A percentile compares a stretch with the other conserved stretches of the same genome.
Evolutionary conservation across 495 filamentous ascomycete species (phyloP).

Genomic region (Penicillium fimorum): DNA sequence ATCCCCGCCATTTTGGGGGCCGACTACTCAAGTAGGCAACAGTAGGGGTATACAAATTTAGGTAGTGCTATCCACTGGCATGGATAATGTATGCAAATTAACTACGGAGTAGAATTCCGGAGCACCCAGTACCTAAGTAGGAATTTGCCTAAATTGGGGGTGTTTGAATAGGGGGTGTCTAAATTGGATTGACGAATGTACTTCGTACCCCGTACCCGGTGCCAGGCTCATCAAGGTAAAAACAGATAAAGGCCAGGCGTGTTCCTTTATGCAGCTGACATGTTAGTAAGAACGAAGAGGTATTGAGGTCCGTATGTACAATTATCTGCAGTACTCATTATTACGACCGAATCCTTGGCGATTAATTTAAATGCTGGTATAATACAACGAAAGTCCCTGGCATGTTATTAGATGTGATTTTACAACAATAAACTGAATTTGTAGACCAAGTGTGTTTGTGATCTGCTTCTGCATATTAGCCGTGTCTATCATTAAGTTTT

Average conservation of each 20-base stretch:
- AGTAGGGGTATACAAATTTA: not conserved
- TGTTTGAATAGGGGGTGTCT: constrained; percentile 11
- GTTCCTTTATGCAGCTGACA: constrained; percentile 1
- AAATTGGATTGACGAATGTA: constrained; percentile 20
- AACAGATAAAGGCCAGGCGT: constrained; percentile 2
- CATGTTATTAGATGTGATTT: constrained; percentile 13
- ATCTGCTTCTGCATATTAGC: constrained; percentile 19
- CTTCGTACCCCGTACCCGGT: constrained; percentile 3
- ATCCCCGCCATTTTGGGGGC: constrained; percentile 4
- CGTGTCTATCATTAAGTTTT: constrained; percentile 20
- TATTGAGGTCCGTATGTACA: not conserved
- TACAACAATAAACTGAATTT: constrained; percentile 11
- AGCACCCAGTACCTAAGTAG: not conserved
- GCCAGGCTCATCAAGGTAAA: constrained; percentile 16
- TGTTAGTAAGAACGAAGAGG: not conserved
- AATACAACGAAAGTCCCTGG: constrained; percentile 13
- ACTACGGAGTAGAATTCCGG: not conserved
- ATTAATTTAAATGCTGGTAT: not conserved
- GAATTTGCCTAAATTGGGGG: not conserved
- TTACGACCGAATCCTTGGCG: not conserved
- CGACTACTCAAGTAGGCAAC: not conserved
- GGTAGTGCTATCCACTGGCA: not conserved
- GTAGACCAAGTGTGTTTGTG: constrained; percentile 14
- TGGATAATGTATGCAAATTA: not conserved
- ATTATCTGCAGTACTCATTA: constrained; percentile 4